Evolutionary conservation across 2,329 filamentous ascomycete genomes (phyloP), one percentile per base, ranked within the genome.

Genomic region (Pestalotiopsis fici): DNA sequence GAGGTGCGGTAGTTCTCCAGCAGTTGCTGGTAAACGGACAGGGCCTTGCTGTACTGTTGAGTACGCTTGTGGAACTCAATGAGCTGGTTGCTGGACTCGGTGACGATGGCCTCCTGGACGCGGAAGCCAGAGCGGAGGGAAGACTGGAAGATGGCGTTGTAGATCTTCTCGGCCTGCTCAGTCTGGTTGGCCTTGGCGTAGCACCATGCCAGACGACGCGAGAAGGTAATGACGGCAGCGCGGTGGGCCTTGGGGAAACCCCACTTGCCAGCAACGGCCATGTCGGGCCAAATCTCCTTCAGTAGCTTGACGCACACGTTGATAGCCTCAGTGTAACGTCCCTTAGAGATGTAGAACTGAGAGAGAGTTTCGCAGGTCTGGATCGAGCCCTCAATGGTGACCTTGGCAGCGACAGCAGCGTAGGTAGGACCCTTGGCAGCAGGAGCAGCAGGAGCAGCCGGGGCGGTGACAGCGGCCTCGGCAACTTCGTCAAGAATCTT

Each of bases 141-240:
- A 15, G 69, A 68, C 64, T 70, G 66, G 69, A 71, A 72, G 55
- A 72, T 68, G 25, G 67, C 69, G 9, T 64, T 50, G 43, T 50
- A 72, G 50, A 71, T 65, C 64, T 66, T 70, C 61, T 72, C 70
- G 4, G 70, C 70, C n/a, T 70, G 67, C 59, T 71, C 69, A 12
- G 70, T 71, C 67, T 71, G 70, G 54, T 72, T 71, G 25, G 70
- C 70, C 50, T 69, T 65, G 25, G 67, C 64, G 54, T 70, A 69
- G 31, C 67, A 66, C 31, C 59, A 28, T 50, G 69, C 69, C 18
- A 70, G 66, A 21, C 69, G 67, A 35, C 68, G 69, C n/a, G 67
- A 65, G 59, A 70, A 69, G 56, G 62, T 67, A 62, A 70, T 69
- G 27, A 62, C 64, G 21, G 66, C 68, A n/a, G 59, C 57, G 12